phyloP scores from a whole-genome alignment of 2,329 filamentous ascomycete genomes.

The Verruconis gallopava region DNA sequence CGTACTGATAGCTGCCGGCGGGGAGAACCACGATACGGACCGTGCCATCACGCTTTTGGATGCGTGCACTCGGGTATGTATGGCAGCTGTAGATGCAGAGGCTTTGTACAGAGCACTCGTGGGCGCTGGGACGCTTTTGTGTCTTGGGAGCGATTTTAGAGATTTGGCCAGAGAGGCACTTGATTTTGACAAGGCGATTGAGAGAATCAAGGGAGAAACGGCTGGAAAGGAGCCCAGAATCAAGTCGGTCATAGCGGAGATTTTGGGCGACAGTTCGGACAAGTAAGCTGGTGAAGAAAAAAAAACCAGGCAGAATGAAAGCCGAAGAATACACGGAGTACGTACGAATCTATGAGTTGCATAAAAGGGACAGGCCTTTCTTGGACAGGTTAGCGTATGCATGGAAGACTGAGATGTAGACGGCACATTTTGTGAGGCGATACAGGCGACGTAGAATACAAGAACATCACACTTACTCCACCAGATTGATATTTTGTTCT shows the following conservation, averaged over 20 bases:
- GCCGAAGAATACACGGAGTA: too few species aligned
- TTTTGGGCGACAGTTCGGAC: too few species aligned
- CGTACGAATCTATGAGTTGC: too few species aligned
- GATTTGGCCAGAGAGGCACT: constrained; percentile 45
- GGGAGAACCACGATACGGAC: constrained; percentile 32
- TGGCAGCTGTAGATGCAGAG: constrained; percentile 61
- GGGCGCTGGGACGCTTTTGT: constrained; percentile 65
- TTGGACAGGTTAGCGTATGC: too few species aligned
- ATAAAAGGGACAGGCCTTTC: too few species aligned
- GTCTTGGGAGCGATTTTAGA: constrained; percentile 46
- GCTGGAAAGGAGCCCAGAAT: constrained; percentile 48
- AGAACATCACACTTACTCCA: too few species aligned
- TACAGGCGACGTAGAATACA: too few species aligned
- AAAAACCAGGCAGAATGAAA: too few species aligned
- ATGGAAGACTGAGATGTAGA: too few species aligned
- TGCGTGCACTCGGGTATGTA: constrained; percentile 50
- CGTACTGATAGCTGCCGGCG: constrained; percentile 47
- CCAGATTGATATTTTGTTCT: too few species aligned
- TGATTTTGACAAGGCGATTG: constrained; percentile 36
- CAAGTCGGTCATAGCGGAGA: constrained; percentile 47
- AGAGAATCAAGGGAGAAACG: constrained; percentile 29
- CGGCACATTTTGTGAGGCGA: too few species aligned
- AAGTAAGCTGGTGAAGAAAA: too few species aligned
- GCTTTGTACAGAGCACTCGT: constrained; percentile 73
- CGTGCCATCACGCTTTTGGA: constrained; percentile 43